Evolutionary conservation across 73 alveolate species (phyloP), one percentile per base, ranked within the genome.

Genomic region (Stentor coeruleus): DNA sequence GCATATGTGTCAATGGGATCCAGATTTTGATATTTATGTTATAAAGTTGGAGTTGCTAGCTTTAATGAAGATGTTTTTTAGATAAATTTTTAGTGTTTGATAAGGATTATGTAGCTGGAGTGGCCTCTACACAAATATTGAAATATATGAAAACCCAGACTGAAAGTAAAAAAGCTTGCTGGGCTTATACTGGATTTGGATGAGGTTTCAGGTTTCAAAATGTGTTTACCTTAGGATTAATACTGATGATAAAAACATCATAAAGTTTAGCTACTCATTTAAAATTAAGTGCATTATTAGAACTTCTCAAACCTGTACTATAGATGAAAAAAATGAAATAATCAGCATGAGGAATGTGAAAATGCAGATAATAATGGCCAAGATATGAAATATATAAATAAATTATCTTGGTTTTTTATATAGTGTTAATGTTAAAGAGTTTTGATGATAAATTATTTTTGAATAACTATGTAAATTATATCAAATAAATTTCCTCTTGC

Each of bases 21-120:
- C 83, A 37, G 83, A 75, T 37, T 75, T 75, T 2, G 83, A 75
- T 33, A 14, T 75, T 75, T 75, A 39, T 33, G 35, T 14, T 37
- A n/a, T 75, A 35, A 66, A 75, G 39, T 14, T 20, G 2, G 83
- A 75, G 35, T n/a, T 75, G 35, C 35, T 11, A 14, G 28, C 14
- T 35, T 11, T 36, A 6, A 3, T 75, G n/a, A 26, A 35, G 15
- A 37, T 75, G 33, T n/a, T 40, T 75, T 20, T 75, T 26, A 20
- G 28, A 75, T 14, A 37, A 66, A 14, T 20, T 33, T 40, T 33
- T 66, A 26, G 79, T 28, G 20, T 26, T 20, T 40, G 37, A 66
- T 66, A 33, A 66, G 39, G 79, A 66, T 1, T 66, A 26, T 66
- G 79, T 66, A 40, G 33, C n/a, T 28, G 37, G 37, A 20, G 39